Percentiles rank a stretch among this genome's conserved stretches.
Conservation (phyloP, 2,329 filamentous ascomycete species). For the Neonectria ditissima region DNA sequence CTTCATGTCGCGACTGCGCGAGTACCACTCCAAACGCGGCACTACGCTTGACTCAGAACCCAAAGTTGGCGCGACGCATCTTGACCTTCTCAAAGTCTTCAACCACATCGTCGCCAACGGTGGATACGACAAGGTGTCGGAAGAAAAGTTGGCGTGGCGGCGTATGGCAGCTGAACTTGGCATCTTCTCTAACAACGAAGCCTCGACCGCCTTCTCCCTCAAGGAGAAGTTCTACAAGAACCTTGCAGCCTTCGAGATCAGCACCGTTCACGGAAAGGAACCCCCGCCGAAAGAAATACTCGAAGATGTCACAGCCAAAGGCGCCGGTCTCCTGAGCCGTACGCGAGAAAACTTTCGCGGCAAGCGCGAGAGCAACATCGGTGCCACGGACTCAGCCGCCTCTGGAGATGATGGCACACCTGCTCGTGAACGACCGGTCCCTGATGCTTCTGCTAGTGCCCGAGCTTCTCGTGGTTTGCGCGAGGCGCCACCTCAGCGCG, state of each 20-base stretch:
- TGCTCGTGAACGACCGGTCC: conserved; percentile 62
- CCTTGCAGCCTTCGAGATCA: conserved; percentile 88
- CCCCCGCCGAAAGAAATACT: conserved; percentile 90
- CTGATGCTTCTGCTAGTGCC: conserved; percentile 65
- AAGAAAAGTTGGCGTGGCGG: conserved; percentile 88
- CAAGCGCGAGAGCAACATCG: conserved; percentile 62
- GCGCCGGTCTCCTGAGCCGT: conserved; percentile 80
- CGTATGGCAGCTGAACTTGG: conserved; percentile 82
- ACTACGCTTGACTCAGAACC: conserved; percentile 84
- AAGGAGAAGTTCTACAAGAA: conserved; percentile 94
- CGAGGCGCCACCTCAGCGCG: conserved; percentile 85
- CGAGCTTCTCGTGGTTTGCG: conserved; percentile 75
- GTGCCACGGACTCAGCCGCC: conserved; percentile 67
- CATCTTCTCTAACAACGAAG: conserved; percentile 78
- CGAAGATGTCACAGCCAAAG: conserved; percentile 88
- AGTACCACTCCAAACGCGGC: conserved; percentile 83
- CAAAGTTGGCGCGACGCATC: conserved; percentile 79
- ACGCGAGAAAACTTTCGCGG: conserved; percentile 80
- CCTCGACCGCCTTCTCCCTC: conserved; percentile 86
- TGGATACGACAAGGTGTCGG: conserved; percentile 87
- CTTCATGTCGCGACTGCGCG: conserved; percentile 79
- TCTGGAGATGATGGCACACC: conserved; percentile 72
- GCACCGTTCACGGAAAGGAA: conserved; percentile 79
- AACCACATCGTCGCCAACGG: conserved; percentile 80
- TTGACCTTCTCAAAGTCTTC: conserved; percentile 84